Evolutionary conservation across 192 early-diverging fungal genomes (phyloP), one percentile per base, ranked within the genome.

Genomic region (Umbelopsis ramanniana): DNA sequence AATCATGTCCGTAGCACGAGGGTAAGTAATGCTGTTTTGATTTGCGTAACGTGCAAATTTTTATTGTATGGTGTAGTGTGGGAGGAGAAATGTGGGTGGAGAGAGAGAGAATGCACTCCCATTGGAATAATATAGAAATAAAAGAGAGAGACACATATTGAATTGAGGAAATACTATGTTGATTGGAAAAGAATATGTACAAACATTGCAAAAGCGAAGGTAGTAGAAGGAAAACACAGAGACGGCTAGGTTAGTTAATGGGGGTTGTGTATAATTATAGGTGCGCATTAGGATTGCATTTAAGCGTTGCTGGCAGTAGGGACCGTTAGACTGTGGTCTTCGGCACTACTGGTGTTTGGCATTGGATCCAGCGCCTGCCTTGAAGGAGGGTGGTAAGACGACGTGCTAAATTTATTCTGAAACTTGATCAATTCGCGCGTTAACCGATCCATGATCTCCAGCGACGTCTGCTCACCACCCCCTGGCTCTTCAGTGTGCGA

Each of bases 391-490:
- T 29, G 29, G 15, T 63, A 29, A 35, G 33, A 63, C 33, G 57
- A 63, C 3, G 69, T 53, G 17, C 80, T 83, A 70, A 81, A 87
- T 23, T 79, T 82, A 15, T 81, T 77, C 52, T 87, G 85, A 73
- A 87, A 87, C 21, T 80, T 80, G 38, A 83, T 78, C 60, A 87
- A 33, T 52, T 87, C 85, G 19, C 85, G 77, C 15, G 81, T 82
- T 24, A 87, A 68, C 40, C 77, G 76, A 74, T 87, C 81, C 83
- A 87, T 79, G 50, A 87, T 68, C n/a, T 87, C 85, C 19, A 87
- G 45, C 0, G 75, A 81, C 2, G 75, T 69, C 60, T 75, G 67
- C 38, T 73, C 75, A 33, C 53, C 40, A 9, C 11, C 35, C 33
- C 24, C 23, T 12, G 40, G 3, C 14, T 14, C 57, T 37, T 63